phyloP scores from a whole-genome alignment of 305 asterid species.

The Andrographis paniculata region DNA sequence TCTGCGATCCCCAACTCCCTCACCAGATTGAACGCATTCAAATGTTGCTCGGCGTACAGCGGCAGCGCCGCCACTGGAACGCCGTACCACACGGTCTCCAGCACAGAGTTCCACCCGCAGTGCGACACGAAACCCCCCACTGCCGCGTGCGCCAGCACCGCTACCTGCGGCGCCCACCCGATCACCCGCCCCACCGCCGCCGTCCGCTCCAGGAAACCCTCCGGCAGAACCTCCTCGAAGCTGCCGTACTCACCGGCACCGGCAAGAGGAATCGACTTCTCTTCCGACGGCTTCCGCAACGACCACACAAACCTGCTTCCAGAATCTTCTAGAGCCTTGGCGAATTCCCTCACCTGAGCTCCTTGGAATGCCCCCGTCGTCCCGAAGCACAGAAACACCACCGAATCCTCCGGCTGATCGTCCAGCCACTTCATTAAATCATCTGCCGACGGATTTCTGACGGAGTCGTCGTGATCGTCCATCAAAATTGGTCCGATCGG shows the following conservation, averaged over 20 bases:
- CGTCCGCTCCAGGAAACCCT: conserved; percentile 44
- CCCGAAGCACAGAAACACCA: conserved; percentile 60
- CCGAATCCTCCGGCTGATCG: conserved; percentile 36
- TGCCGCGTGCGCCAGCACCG: conserved; percentile 34
- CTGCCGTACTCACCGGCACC: conserved; percentile 22
- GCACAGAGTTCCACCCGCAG: conserved; percentile 57
- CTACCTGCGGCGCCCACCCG: conserved; percentile 55
- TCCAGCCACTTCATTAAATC: conserved; percentile 49
- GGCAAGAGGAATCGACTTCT: conserved; percentile 13
- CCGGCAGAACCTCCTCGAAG: conserved; percentile 28
- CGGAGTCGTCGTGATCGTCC: background rate
- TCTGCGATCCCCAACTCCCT: conserved; percentile 39
- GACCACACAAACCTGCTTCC: conserved; percentile 53
- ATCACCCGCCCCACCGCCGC: conserved; percentile 33
- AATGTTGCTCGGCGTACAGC: conserved; percentile 46
- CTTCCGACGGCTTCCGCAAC: conserved; percentile 25
- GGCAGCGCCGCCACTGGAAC: conserved; percentile 53
- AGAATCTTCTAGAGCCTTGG: conserved; percentile 32
- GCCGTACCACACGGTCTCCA: conserved; percentile 47
- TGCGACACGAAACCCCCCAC: conserved; percentile 62
- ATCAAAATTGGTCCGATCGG: conserved; percentile 43
- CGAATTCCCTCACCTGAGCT: conserved; percentile 42
- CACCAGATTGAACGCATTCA: conserved; percentile 41
- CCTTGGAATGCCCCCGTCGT: conserved; percentile 32
- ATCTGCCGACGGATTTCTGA: background rate